Evolutionary conservation across 495 filamentous ascomycete species (phyloP).

Genomic region (Astrothelium subdiscretum): DNA sequence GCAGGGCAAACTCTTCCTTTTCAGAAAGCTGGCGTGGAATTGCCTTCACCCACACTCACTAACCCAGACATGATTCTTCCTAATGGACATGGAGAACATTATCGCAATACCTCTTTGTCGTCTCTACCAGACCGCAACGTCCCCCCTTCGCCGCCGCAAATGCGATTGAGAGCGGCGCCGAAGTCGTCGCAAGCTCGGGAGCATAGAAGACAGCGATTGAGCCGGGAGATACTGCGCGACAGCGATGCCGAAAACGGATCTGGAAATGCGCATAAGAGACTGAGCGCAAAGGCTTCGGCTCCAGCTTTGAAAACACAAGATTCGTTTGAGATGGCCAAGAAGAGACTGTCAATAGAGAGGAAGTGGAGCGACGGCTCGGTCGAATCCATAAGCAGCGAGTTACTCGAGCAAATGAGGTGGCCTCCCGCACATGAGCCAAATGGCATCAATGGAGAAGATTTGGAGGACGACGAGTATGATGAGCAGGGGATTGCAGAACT

Average conservation of each 20-base stretch:
- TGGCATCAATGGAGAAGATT: background rate
- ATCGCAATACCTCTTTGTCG: slow-evolving; percentile 43
- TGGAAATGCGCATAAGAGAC: background rate
- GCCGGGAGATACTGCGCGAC: background rate
- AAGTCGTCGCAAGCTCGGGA: background rate
- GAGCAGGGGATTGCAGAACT: background rate
- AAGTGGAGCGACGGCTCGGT: background rate
- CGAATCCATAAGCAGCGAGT: background rate
- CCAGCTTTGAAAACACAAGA: background rate
- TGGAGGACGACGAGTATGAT: background rate
- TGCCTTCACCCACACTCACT: slow-evolving; percentile 73
- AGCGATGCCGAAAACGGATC: background rate
- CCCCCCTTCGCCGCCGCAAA: slow-evolving; percentile 5
- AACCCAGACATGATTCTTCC: slow-evolving; percentile 92
- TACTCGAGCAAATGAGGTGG: background rate
- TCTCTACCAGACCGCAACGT: slow-evolving; percentile 16
- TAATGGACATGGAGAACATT: slow-evolving; percentile 34
- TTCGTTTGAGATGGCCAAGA: slow-evolving; percentile 1
- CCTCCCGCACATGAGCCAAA: background rate
- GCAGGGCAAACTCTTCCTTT: background rate
- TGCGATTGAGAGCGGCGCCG: background rate
- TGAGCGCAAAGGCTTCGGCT: background rate
- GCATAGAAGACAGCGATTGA: slow-evolving; percentile 1
- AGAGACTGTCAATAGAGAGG: background rate
- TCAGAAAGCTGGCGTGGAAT: slow-evolving; percentile 7